Percentiles rank a stretch among this genome's conserved stretches.
phyloP scores from a whole-genome alignment of 1,284 basidiomycete genomes.

The Microbotryum violaceum region DNA sequence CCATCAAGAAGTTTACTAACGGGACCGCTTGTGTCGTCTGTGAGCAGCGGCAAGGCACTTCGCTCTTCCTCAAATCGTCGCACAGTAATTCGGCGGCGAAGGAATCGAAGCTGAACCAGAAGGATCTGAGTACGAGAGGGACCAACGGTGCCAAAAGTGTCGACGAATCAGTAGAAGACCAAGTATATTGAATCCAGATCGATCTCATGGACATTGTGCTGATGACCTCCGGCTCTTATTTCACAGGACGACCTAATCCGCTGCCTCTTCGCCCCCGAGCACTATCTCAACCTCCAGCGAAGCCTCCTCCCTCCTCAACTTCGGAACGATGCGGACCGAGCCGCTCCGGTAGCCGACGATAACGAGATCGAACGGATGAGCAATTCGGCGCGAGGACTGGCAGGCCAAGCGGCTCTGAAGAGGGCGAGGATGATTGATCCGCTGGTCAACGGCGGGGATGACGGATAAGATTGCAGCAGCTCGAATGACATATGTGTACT shows the following conservation, averaged over 20 bases:
- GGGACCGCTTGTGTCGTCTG: not conserved
- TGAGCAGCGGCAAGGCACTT: conserved; percentile 12
- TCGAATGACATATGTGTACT: no score
- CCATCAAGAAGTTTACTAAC: not conserved
- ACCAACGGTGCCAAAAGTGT: not conserved
- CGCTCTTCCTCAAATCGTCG: conserved; percentile 14
- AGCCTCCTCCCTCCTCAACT: conserved; percentile 15
- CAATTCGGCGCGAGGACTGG: no score
- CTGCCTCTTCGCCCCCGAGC: conserved; percentile 12
- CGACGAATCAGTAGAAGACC: conserved; percentile 20
- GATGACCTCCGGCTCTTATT: not conserved
- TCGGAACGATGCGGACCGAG: not conserved
- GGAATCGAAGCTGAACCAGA: conserved; percentile 9
- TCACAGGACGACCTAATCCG: conserved; percentile 22
- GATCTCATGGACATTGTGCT: not conserved
- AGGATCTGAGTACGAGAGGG: conserved; percentile 2
- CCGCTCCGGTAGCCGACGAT: no score
- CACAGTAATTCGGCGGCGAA: not conserved
- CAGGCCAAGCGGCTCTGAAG: no score
- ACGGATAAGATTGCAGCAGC: no score
- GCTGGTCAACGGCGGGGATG: no score
- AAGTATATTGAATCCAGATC: conserved; percentile 5
- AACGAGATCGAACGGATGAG: no score
- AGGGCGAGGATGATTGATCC: no score
- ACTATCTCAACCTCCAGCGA: conserved; percentile 17